These are phyloP conservation scores for Turritis glabra DNA, from an alignment of 345 rosid species.

Conservation along the genomic window DNA sequence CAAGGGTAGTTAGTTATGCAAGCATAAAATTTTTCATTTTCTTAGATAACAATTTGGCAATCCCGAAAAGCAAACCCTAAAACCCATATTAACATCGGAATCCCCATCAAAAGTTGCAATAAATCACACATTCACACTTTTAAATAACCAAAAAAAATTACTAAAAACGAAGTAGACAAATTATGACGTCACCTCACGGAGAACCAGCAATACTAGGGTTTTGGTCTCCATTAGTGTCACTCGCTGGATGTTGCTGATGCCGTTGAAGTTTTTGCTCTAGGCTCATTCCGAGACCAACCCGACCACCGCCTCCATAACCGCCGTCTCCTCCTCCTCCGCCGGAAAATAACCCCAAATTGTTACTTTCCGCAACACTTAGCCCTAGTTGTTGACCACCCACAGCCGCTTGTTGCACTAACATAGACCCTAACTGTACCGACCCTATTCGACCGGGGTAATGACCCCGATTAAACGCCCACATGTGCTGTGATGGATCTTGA, in stretches of 20 bases:
- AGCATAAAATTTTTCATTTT: background rate
- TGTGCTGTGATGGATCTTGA: constrained; percentile 42
- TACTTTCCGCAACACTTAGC: constrained; percentile 41
- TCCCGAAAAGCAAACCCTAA: constrained; percentile 19
- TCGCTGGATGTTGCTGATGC: constrained; percentile 46
- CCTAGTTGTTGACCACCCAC: constrained; percentile 56
- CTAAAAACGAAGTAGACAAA: constrained; percentile 11
- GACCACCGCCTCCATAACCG: constrained; percentile 27
- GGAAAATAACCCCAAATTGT: constrained; percentile 45
- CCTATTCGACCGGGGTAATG: constrained; percentile 45
- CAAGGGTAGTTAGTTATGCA: background rate
- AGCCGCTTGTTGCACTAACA: constrained; percentile 56
- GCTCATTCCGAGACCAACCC: constrained; percentile 56
- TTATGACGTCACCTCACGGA: constrained; percentile 20
- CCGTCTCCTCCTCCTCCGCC: constrained; percentile 13
- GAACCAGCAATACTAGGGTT: constrained; percentile 40
- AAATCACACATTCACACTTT: constrained; percentile 8
- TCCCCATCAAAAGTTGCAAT: constrained; percentile 11
- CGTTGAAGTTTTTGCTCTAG: constrained; percentile 42
- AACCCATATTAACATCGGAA: constrained; percentile 9
- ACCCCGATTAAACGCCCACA: constrained; percentile 62
- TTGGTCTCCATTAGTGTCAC: constrained; percentile 47
- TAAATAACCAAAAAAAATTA: background rate
- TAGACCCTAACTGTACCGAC: constrained; percentile 56
- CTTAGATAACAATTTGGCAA: constrained; percentile 4